These are phyloP conservation scores for Sugiyamaella sp. DNA, from an alignment of 1,139 yeast genomes.

Conservation along the genomic window DNA sequence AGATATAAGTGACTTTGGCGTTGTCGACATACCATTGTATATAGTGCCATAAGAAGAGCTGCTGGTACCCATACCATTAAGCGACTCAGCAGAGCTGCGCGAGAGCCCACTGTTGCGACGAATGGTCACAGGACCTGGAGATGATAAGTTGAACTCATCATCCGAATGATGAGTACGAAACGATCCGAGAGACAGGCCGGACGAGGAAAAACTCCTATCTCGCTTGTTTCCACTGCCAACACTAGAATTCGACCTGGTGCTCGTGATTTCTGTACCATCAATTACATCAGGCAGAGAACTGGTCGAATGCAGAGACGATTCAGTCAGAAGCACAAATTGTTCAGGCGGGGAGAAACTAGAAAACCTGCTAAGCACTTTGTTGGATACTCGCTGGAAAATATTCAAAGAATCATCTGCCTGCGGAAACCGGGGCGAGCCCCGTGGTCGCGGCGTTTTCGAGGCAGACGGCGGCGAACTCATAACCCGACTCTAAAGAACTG, in stretches of 20 bases:
- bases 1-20: slow-evolving; percentile 2
- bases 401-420: slow-evolving; percentile 15
- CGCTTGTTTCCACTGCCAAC: slow-evolving; percentile 10
- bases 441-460: slow-evolving; percentile 3
- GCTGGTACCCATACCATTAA: slow-evolving; percentile 15
- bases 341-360: slow-evolving; percentile 19
- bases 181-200: slow-evolving; percentile 19
- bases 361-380: slow-evolving; percentile 18
- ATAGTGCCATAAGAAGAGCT: neutral
- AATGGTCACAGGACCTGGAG: slow-evolving; percentile 27
- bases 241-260: slow-evolving; percentile 7
- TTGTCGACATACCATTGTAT: neutral
- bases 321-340: slow-evolving; percentile 7
- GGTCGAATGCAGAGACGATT: slow-evolving; percentile 7
- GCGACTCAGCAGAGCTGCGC: slow-evolving; percentile 26
- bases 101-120: slow-evolving; percentile 28
- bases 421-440: slow-evolving; percentile 12
- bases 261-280: slow-evolving; percentile 4
- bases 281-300: slow-evolving; percentile 6
- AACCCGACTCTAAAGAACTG: too few relatives aligned
- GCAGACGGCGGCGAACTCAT: neutral
- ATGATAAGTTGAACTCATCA: slow-evolving; percentile 25
- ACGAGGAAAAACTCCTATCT: slow-evolving; percentile 29
- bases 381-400: slow-evolving; percentile 22
- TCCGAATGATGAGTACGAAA: slow-evolving; percentile 22